Conservation (phyloP, 345 rosid species). For the Eucalyptus leucophloia region DNA sequence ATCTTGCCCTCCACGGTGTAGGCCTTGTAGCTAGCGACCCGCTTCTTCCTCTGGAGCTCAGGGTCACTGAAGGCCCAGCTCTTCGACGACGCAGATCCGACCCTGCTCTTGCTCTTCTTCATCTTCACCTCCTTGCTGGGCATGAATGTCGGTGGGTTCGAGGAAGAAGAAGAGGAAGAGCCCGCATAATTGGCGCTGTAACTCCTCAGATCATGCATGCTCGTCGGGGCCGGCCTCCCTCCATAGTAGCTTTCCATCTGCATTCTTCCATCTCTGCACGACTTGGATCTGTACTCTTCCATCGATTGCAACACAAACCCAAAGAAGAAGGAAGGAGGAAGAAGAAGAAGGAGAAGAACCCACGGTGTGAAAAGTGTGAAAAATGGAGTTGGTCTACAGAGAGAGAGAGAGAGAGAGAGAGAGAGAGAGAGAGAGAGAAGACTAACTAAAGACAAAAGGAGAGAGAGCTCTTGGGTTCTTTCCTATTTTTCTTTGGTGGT, state of each 20-base stretch:
- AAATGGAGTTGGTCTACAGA: not conserved
- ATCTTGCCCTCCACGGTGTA: conserved; percentile 81
- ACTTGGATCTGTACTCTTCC: conserved; percentile 53
- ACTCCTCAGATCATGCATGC: conserved; percentile 57
- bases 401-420: not conserved
- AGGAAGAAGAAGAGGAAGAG: not conserved
- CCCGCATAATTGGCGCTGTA: conserved; percentile 28
- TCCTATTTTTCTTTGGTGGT: not conserved
- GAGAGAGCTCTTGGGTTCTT: not conserved
- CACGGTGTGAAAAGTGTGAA: not conserved
- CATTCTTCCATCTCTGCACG: conserved; percentile 29
- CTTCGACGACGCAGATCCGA: conserved; percentile 24
- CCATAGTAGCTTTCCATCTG: conserved; percentile 18
- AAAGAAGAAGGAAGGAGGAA: not conserved
- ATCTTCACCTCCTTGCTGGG: conserved; percentile 27
- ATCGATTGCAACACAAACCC: not conserved
- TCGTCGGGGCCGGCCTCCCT: conserved; percentile 16
- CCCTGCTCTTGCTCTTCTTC: conserved; percentile 31
- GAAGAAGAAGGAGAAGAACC: not conserved
- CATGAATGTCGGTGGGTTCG: not conserved
- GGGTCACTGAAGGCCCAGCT: conserved; percentile 76
- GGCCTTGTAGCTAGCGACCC: conserved; percentile 80
- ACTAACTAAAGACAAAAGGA: not conserved
- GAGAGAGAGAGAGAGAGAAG: not conserved
- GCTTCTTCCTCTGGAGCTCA: conserved; percentile 81